These are phyloP conservation scores for Trifolium dubium DNA, from an alignment of 306 rosid species.

Conservation along the genomic window DNA sequence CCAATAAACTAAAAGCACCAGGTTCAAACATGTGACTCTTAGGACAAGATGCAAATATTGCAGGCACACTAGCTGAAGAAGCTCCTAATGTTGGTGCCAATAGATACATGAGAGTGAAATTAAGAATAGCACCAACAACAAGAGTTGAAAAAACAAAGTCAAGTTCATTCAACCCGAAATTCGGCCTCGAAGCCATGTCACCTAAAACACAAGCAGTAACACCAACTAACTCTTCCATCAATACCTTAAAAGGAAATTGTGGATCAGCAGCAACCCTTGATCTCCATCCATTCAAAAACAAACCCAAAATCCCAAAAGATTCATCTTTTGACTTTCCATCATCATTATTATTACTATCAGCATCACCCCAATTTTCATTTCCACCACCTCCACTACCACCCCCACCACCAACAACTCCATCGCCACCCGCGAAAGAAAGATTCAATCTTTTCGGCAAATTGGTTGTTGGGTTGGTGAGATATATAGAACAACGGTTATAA, in stretches of 20 bases:
- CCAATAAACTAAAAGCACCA: conserved; percentile 52
- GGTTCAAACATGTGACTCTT: conserved; percentile 90
- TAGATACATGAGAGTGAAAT: conserved; percentile 87
- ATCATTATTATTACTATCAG: neutral
- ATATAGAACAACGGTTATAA: conserved; percentile 38
- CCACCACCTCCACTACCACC: conserved; percentile 21
- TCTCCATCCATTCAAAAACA: conserved; percentile 76
- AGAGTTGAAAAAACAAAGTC: conserved; percentile 95
- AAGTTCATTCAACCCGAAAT: conserved; percentile 86
- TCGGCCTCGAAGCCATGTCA: conserved; percentile 94
- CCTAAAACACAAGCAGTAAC: conserved; percentile 78
- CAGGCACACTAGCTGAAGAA: conserved; percentile 30
- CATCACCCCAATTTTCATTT: conserved; percentile 37
- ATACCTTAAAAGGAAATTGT: conserved; percentile 87
- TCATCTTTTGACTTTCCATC: conserved; percentile 37
- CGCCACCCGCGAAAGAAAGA: conserved; percentile 58
- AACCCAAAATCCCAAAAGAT: conserved; percentile 62
- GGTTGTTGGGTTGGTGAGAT: conserved; percentile 37
- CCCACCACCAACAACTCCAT: conserved; percentile 49
- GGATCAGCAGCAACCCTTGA: conserved; percentile 90
- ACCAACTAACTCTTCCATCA: conserved; percentile 92
- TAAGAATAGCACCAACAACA: conserved; percentile 84
- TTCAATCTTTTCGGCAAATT: conserved; percentile 46
- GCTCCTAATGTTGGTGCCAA: conserved; percentile 72
- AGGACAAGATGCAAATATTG: conserved; percentile 68